Evolutionary conservation across 768 basidiomycete genomes (phyloP), one percentile per base, ranked within the genome.

Genomic region (Sporobolomyces pararoseus): DNA sequence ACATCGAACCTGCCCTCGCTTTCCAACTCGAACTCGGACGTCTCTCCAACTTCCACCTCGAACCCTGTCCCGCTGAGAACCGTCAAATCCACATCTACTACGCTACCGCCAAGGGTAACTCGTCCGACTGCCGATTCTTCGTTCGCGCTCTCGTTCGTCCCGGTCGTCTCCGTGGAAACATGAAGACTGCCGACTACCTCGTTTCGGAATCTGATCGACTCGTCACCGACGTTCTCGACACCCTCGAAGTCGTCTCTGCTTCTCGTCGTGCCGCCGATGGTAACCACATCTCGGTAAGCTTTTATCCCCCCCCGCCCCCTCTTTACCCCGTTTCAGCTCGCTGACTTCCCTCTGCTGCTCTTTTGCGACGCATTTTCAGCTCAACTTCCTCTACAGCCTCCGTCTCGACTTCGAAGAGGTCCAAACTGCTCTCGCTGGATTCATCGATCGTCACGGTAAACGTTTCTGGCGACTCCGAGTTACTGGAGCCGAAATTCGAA

Each of bases 21-120:
- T 97, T 91, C 86, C 96, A 98, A 81, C 84, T 99, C 59, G 96
- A 99, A 79, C 87, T 99, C 69, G 90, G 89, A 80, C 91, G 96
- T 53, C 85, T 99, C 65, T 95, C 93, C 21, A 90, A 94, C 83
- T 98, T 97, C 83, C 92, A 94, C 79, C 85, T 99, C 78, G 89
- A 86, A 47, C 95, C 96, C n/a, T 87, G 88, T 82, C 93, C 94
- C 78, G 91, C 92, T 54, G 93, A 98, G 81, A 89, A 91, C 81
- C 89, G 95, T 79, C 95, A 98, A 81, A 90, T 98, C 57, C 96
- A 98, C 81, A 90, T 99, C 77, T 98, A 99, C 81, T 92, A 95
- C 76, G 94, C 89, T 52, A 86, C 95, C 60, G 94, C 93, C 37
- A 85, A 87, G 68, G 96, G 97, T 82, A 98, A 98, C 81, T 89